Conservation (phyloP, 495 filamentous ascomycete genomes). For the Penicillium cinerascens region DNA sequence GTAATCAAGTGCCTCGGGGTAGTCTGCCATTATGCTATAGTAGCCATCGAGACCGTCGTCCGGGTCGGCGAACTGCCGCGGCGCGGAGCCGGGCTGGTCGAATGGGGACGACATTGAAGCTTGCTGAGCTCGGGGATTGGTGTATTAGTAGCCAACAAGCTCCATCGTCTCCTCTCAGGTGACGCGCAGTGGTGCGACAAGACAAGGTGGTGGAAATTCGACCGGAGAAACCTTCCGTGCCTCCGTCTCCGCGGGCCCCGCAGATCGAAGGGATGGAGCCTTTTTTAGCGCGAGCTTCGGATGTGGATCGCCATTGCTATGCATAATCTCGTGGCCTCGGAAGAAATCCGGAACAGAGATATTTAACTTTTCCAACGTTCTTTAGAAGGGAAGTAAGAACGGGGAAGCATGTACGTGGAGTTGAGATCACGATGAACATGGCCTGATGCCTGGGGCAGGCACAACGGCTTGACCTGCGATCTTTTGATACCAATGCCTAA, state of each 20-base stretch:
- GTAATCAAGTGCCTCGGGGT: constrained; percentile 41
- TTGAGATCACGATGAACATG: not conserved
- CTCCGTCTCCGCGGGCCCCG: constrained; percentile 16
- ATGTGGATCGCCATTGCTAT: not conserved
- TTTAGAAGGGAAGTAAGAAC: not conserved
- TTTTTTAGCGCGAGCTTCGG: not conserved
- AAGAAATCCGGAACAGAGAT: not conserved
- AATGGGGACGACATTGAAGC: constrained; percentile 16
- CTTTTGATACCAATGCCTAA: not conserved
- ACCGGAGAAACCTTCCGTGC: constrained; percentile 24
- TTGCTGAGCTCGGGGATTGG: not conserved
- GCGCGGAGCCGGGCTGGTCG: constrained; percentile 10
- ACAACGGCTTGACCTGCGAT: not conserved
- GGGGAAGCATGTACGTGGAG: too few species aligned
- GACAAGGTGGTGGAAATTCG: constrained; percentile 7
- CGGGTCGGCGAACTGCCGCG: constrained; percentile 14
- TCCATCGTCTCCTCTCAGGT: constrained; percentile 4
- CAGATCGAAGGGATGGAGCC: not conserved
- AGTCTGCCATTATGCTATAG: constrained; percentile 21
- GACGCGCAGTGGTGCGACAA: constrained; percentile 7
- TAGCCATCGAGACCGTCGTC: constrained; percentile 25
- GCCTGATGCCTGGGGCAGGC: not conserved
- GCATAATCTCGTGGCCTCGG: not conserved
- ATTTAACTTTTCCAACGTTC: not conserved
- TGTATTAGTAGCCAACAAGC: not conserved